Conservation (phyloP, 179 eudicot species). For the Amaranthus tricolor region DNA sequence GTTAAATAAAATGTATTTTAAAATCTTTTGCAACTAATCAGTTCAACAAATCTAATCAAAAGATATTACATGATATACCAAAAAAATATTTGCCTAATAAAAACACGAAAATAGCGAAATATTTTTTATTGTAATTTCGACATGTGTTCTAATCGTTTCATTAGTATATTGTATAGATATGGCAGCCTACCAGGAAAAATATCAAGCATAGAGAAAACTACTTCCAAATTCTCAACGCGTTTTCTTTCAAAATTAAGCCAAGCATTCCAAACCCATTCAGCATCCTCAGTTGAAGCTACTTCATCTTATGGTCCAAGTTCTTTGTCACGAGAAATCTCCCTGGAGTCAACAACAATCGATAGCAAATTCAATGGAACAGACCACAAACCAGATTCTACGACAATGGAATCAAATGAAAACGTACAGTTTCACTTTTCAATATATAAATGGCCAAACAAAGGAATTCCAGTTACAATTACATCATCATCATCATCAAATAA, state of each 20-base stretch:
- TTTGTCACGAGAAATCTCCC: constrained; percentile 41
- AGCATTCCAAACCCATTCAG: constrained; percentile 29
- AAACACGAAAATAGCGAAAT: too few relatives aligned
- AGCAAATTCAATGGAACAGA: constrained; percentile 26
- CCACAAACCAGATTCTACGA: constrained; percentile 10
- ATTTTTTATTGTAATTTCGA: too few relatives aligned
- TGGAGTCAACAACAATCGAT: constrained; percentile 19
- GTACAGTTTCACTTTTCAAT: constrained; percentile 82
- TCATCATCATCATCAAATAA: constrained; percentile 29
- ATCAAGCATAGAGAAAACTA: constrained; percentile 35
- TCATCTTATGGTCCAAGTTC: constrained; percentile 38
- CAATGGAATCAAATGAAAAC: constrained; percentile 19
- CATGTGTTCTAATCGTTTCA: too few relatives aligned
- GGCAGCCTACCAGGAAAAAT: constrained; percentile 68
- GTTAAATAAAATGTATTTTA: too few relatives aligned
- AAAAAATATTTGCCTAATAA: too few relatives aligned
- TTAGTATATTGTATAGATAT: too few relatives aligned
- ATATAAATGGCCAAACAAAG: constrained; percentile 78
- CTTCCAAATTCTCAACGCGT: constrained; percentile 35
- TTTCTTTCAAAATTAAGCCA: constrained; percentile 46
- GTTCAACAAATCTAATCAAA: too few relatives aligned
- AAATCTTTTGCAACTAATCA: too few relatives aligned
- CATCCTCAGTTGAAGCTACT: constrained; percentile 16
- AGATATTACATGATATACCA: too few relatives aligned
- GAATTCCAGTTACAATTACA: constrained; percentile 41